Evolutionary conservation across 2,329 filamentous ascomycete genomes (phyloP).

Genomic region (Penicillium oxalicum): DNA sequence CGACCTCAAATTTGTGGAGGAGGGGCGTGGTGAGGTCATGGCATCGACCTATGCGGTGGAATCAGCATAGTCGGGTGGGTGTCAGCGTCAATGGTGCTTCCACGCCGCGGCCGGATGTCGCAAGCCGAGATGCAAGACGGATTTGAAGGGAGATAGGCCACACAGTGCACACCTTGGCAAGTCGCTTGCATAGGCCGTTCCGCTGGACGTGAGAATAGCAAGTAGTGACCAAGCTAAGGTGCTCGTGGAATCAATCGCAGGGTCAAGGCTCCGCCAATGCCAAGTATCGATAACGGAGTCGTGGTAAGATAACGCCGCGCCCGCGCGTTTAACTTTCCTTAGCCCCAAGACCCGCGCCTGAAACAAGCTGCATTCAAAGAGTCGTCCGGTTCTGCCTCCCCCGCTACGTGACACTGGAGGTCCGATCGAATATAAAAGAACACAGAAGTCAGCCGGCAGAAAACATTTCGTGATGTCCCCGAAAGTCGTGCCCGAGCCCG

Average conservation of each 20-base stretch:
- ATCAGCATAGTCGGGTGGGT: constrained; percentile 26
- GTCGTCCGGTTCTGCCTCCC: neutral
- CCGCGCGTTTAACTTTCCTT: constrained; percentile 16
- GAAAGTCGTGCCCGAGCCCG: constrained; percentile 78
- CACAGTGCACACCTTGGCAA: no score
- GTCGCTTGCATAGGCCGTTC: no score
- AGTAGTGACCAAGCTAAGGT: no score
- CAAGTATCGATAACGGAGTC: constrained; percentile 24
- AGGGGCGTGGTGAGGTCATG: constrained; percentile 38
- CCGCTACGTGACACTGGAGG: no score
- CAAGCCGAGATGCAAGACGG: neutral
- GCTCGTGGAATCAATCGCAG: neutral
- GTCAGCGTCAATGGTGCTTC: constrained; percentile 10
- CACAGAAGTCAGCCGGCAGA: neutral
- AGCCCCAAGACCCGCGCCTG: constrained; percentile 10
- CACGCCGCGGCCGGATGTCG: constrained; percentile 9
- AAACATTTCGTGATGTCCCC: constrained; percentile 64
- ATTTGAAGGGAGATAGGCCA: no score
- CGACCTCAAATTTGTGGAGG: constrained; percentile 26
- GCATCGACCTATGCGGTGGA: constrained; percentile 27
- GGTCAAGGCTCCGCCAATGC: constrained; percentile 8
- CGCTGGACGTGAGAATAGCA: no score
- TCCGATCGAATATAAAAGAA: no score
- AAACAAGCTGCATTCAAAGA: neutral
- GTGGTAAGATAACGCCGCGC: constrained; percentile 25